Percentiles rank a stretch among this genome's conserved stretches.
Conservation (phyloP, 2,329 filamentous ascomycete species). For the Nemania abortiva region DNA sequence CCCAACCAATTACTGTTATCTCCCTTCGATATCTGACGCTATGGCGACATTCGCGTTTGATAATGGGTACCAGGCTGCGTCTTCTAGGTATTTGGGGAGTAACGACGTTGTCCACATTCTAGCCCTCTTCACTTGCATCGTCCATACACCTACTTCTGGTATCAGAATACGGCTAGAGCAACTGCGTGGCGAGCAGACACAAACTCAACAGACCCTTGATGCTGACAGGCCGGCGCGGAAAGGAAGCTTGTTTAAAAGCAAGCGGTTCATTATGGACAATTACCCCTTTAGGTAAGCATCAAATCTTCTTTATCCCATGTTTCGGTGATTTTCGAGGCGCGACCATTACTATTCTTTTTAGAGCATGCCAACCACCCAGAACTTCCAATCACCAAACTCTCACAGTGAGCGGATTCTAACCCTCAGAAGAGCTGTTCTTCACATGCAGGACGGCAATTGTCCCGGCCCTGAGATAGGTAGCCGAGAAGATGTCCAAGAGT, state of each 20-base stretch:
- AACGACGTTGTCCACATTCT: constrained; percentile 21
- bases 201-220: not conserved
- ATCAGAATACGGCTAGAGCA: not conserved
- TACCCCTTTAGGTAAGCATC: constrained; percentile 15
- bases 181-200: not conserved
- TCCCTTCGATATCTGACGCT: too few species aligned
- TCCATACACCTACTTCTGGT: constrained; percentile 16
- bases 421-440: constrained; percentile 21
- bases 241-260: constrained; percentile 8
- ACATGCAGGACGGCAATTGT: constrained; percentile 20
- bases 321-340: not conserved
- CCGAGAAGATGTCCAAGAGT: constrained; percentile 12
- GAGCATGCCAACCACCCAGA: constrained; percentile 11
- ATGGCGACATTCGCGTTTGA: too few species aligned
- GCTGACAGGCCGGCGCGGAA: not conserved
- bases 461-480: constrained; percentile 16
- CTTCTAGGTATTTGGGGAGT: constrained; percentile 1
- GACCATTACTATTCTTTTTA: constrained; percentile 2
- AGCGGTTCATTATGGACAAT: constrained; percentile 10
- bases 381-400: constrained; percentile 14
- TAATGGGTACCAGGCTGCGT: constrained; percentile 12
- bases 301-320: not conserved
- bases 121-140: constrained; percentile 22
- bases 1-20: not conserved
- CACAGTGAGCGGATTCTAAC: constrained; percentile 12